Conservation (phyloP, 148 eudicot genomes). For the Rhododendron henanense region DNA sequence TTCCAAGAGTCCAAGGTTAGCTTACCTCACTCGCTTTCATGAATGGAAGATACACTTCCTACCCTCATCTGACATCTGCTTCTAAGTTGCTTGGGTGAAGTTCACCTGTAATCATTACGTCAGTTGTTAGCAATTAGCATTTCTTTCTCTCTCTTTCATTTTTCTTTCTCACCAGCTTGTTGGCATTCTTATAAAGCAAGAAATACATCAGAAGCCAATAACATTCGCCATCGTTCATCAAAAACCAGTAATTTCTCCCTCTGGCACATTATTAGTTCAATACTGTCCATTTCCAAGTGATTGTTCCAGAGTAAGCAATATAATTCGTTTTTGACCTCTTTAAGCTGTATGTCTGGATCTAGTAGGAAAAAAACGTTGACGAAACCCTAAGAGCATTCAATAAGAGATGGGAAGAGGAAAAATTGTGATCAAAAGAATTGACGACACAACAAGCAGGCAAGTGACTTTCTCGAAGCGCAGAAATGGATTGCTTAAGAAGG, state of each 20-base stretch:
- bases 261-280: neutral
- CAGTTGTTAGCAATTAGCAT: neutral
- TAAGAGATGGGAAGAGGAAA: constrained; percentile 7
- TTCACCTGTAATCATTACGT: neutral
- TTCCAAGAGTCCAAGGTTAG: neutral
- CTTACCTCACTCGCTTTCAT: neutral
- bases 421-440: constrained; percentile 1
- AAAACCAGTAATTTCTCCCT: neutral
- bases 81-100: neutral
- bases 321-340: neutral
- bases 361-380: neutral
- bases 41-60: neutral
- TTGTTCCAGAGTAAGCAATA: neutral
- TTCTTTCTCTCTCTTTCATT: neutral
- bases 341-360: neutral
- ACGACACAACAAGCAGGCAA: neutral
- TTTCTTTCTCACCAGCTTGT: neutral
- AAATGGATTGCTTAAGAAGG: constrained; percentile 12
- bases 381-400: neutral
- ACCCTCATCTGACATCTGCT: neutral
- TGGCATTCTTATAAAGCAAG: neutral
- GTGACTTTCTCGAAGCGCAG: constrained; percentile 7
- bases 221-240: neutral
- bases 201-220: neutral
- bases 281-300: too few relatives aligned